Evolutionary conservation across 306 rosid genomes (phyloP), one percentile per base, ranked within the genome.

Genomic region (Lathyrus sativus): DNA sequence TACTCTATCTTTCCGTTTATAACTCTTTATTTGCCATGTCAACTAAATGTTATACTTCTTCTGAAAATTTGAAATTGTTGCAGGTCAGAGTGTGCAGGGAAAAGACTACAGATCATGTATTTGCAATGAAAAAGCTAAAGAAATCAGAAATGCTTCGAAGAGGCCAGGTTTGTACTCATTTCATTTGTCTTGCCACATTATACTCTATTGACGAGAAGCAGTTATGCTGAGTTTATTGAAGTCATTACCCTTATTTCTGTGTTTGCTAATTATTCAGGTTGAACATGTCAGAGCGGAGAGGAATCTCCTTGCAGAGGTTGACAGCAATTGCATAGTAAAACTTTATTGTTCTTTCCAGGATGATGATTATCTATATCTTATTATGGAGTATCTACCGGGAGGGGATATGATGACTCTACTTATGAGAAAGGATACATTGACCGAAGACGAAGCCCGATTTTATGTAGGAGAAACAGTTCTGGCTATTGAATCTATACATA

Each of bases 101-200:
- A 78, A 88, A 85, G 80, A 74, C 89, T 7, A 76, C 97, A 10
- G 90, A 82, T 38, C 86, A 83, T 73, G 97, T 93, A 62, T 93
- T 76, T 90, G 99, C 99, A 41, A 93, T 93, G 99, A 93, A 93
- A 81, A 93, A 93, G 72, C 85, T 93, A 55, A 93, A 93, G 84
- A 93, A 93, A 81, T 88, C 97, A 22, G 99, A 93, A 78, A 93
- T 93, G 97, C 97, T 93, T 79, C 99, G 97, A n/a, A 82, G 97
- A 83, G 97, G 97, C 76, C 97, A 93, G 99, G 99, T 93, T 82
- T 74, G 33, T 11, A 18, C 45, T 56, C 63, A 76, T 80, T 65
- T 54, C 63, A 76, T 80, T 62, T 54, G 65, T 64, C 66, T 39
- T 37, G 31, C 60, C 39, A 15, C 17, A 60, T 29, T 61, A 51